Evolutionary conservation across 1,284 basidiomycete genomes (phyloP).

Genomic region (Sparassis latifolia): DNA sequence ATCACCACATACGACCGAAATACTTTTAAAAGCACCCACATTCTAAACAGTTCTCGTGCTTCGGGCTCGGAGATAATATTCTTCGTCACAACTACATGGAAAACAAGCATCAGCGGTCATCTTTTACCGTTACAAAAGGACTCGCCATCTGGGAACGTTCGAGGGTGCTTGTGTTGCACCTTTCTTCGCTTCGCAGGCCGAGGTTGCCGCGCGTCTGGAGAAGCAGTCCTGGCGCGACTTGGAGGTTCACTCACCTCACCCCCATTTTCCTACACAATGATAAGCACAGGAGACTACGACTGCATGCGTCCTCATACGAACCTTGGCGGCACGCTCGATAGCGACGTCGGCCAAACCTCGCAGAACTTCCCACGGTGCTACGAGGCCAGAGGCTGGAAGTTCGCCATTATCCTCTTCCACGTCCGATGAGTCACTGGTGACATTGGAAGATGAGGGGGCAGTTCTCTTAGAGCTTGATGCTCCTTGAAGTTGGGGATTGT

Average conservation of each 20-base stretch:
- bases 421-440: constrained; percentile 74
- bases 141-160: constrained; percentile 64
- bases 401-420: constrained; percentile 69
- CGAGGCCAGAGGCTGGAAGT: constrained; percentile 71
- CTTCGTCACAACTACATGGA: constrained; percentile 64
- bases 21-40: constrained; percentile 41
- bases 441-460: constrained; percentile 54
- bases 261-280: constrained; percentile 50
- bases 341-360: constrained; percentile 76
- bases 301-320: constrained; percentile 21
- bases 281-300: constrained; percentile 1
- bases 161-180: constrained; percentile 48
- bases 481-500: constrained; percentile 31
- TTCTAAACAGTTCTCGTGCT: constrained; percentile 76
- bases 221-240: constrained; percentile 66
- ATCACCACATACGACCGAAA: neutral
- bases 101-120: constrained; percentile 7
- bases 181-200: constrained; percentile 70
- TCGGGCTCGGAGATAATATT: constrained; percentile 74
- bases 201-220: constrained; percentile 51
- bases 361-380: constrained; percentile 80
- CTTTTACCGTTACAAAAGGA: constrained; percentile 4
- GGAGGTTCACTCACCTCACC: constrained; percentile 61
- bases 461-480: constrained; percentile 49
- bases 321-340: constrained; percentile 69